Evolutionary conservation across 2,329 filamentous ascomycete species (phyloP).

Genomic region (Aspergillus aculeatinus): DNA sequence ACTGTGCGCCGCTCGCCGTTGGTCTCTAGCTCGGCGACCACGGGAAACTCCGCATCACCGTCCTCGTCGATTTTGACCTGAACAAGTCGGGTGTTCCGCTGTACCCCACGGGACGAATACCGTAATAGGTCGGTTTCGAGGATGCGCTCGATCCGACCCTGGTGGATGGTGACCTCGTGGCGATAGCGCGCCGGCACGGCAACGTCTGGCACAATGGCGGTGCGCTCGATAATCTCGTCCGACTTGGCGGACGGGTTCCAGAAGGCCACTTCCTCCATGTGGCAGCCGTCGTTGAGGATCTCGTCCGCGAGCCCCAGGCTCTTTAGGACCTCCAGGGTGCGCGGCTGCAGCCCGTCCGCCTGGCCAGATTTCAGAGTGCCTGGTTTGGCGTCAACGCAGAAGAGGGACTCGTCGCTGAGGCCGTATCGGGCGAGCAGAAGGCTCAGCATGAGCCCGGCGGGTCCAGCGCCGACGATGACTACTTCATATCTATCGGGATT

Average conservation of each 20-base stretch:
- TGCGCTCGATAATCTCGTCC: conserved; percentile 58
- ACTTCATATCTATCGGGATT: conserved; percentile 42
- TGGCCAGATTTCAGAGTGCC: conserved; percentile 42
- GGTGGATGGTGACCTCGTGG: conserved; percentile 69
- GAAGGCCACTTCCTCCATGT: conserved; percentile 61
- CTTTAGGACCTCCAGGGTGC: conserved; percentile 46
- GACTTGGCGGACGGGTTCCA: conserved; percentile 62
- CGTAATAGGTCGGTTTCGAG: conserved; percentile 66
- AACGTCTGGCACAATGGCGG: conserved; percentile 51
- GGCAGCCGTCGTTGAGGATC: conserved; percentile 40
- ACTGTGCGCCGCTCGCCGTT: conserved; percentile 41
- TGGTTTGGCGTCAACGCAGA: conserved; percentile 46
- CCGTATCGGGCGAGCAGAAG: conserved; percentile 47
- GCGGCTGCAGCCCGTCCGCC: conserved; percentile 45
- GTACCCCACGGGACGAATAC: conserved; percentile 57
- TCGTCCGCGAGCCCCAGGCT: conserved; percentile 43
- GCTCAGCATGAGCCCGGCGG: conserved; percentile 44
- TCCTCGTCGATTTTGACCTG: conserved; percentile 59
- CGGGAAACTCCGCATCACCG: conserved; percentile 42
- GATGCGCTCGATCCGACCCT: conserved; percentile 69
- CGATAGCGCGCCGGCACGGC: conserved; percentile 70
- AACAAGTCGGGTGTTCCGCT: conserved; percentile 65
- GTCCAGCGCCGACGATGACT: conserved; percentile 44
- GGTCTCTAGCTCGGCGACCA: conserved; percentile 35
- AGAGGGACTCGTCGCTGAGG: conserved; percentile 40